Base-by-base conservation (phyloP, 805 yeast species). In the Nematodospora valgi region DNA sequence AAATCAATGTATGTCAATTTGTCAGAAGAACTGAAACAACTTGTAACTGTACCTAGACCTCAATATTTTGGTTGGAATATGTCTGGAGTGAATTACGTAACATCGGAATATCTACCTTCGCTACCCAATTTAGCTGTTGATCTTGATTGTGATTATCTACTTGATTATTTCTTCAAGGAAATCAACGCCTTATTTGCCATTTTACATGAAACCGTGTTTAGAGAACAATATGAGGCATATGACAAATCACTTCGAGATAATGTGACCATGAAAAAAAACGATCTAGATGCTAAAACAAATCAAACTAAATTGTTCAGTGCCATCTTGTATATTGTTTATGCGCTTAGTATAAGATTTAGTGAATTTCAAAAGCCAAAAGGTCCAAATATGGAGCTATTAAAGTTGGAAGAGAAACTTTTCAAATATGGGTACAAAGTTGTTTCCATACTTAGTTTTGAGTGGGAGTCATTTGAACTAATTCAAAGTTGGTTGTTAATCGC, bases 1-100 rank as follows among this genome's bases (percentile, higher is more conserved):
- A 38, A 46, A 14, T 41, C 56, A 9, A 41, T 65, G 38, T 54
- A 54, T 39, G 44, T 56, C 8, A 43, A 59, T 23, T 55, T 76
- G 7, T 44, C 58, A 6, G 54, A 54, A 5, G 60, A 62, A 12
- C 54, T 58, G 37, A 54, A 56, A 30, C 44, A 52, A 15, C 48
- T 57, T 11, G 60, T 76, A 10, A 46, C 55, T 9, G 41, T 72
- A n/a, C 83, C 83, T 4, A 53, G 83, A 30, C 59, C 68, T n/a
- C 82, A 79, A 48, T 72, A 67, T 33, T 79, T 74, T 46, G 83
- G 82, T 11, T 79, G 84, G 83, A 79, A 79, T 49, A 58, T 78
- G 74, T 61, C 72, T n/a, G 84, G 84, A 1, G 67, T 67, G 19
- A 72, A 70, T 46, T 79, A 74, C 47, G 41, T 76, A 13, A 39